A percentile compares a stretch with the other conserved stretches of the same genome.
phyloP scores from a whole-genome alignment of 2,329 filamentous ascomycete genomes.

The Monosporascus sp. region DNA sequence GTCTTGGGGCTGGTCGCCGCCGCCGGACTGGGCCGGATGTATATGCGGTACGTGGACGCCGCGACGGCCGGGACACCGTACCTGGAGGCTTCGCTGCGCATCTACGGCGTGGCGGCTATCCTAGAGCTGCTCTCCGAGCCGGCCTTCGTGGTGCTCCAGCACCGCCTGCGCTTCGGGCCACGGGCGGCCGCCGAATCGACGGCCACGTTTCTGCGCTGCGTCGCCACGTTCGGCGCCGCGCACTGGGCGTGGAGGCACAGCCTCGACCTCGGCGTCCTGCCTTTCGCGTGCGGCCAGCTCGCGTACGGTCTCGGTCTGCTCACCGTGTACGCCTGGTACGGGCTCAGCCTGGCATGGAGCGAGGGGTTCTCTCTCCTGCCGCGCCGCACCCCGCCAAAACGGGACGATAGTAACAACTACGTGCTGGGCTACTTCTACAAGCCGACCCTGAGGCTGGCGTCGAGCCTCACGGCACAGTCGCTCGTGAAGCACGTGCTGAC shows the following conservation, averaged over 20 bases:
- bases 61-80: slow-evolving; percentile 55
- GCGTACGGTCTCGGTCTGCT: slow-evolving; percentile 67
- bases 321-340: slow-evolving; percentile 62
- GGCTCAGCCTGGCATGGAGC: slow-evolving; percentile 47
- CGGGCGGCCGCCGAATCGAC: slow-evolving; percentile 78
- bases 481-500: slow-evolving; percentile 89
- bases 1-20: slow-evolving; percentile 62
- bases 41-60: slow-evolving; percentile 49
- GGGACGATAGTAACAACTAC: slow-evolving; percentile 33
- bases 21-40: slow-evolving; percentile 59
- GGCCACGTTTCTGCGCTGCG: slow-evolving; percentile 73
- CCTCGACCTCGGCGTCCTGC: slow-evolving; percentile 66
- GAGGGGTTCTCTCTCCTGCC: slow-evolving; percentile 67
- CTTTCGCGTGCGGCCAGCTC: slow-evolving; percentile 84
- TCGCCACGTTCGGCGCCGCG: slow-evolving; percentile 66
- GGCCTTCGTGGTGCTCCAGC: slow-evolving; percentile 81
- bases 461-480: slow-evolving; percentile 83
- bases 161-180: slow-evolving; percentile 71
- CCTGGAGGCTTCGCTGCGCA: slow-evolving; percentile 47
- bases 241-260: slow-evolving; percentile 52
- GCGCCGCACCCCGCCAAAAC: background rate
- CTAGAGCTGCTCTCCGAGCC: slow-evolving; percentile 83
- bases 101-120: slow-evolving; percentile 54
- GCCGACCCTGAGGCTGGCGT: slow-evolving; percentile 65
- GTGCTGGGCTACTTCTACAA: slow-evolving; percentile 59